These are phyloP conservation scores for Monosporascus sp. DNA, from an alignment of 2,329 filamentous ascomycete genomes.

Conservation along the genomic window DNA sequence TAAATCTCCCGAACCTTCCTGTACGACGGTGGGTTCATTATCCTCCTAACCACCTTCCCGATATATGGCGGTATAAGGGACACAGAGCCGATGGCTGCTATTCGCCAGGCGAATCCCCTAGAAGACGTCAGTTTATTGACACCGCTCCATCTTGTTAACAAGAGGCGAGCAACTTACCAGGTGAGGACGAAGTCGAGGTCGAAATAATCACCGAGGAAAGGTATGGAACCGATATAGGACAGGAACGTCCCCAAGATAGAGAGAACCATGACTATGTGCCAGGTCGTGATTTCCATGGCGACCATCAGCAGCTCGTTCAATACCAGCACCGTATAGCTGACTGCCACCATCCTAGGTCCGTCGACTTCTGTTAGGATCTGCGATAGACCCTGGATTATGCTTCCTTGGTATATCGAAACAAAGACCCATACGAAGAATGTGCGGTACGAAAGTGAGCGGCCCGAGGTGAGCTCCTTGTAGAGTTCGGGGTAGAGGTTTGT, in stretches of 20 bases:
- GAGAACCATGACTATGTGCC: slow-evolving; percentile 89
- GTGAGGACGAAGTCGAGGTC: slow-evolving; percentile 75
- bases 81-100: slow-evolving; percentile 72
- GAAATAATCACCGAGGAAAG: slow-evolving; percentile 86
- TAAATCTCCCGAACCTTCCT: slow-evolving; percentile 75
- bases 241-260: slow-evolving; percentile 76
- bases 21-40: slow-evolving; percentile 88
- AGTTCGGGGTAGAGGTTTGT: slow-evolving; percentile 95
- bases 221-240: slow-evolving; percentile 76
- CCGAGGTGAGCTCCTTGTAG: slow-evolving; percentile 93
- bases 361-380: slow-evolving; percentile 81
- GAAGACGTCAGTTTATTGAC: background rate
- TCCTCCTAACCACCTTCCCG: slow-evolving; percentile 77
- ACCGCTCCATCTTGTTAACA: too few species aligned
- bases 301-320: slow-evolving; percentile 97
- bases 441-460: slow-evolving; percentile 79
- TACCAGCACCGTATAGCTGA: slow-evolving; percentile 87
- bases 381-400: slow-evolving; percentile 89
- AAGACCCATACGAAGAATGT: slow-evolving; percentile 97
- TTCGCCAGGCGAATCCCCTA: slow-evolving; percentile 84
- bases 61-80: slow-evolving; percentile 82
- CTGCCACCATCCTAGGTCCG: slow-evolving; percentile 72
- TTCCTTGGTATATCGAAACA: slow-evolving; percentile 91
- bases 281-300: slow-evolving; percentile 91
- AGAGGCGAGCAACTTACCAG: slow-evolving; percentile 39